Base-by-base conservation (phyloP, 163 green algal species). In the Scenedesmus sp. region DNA sequence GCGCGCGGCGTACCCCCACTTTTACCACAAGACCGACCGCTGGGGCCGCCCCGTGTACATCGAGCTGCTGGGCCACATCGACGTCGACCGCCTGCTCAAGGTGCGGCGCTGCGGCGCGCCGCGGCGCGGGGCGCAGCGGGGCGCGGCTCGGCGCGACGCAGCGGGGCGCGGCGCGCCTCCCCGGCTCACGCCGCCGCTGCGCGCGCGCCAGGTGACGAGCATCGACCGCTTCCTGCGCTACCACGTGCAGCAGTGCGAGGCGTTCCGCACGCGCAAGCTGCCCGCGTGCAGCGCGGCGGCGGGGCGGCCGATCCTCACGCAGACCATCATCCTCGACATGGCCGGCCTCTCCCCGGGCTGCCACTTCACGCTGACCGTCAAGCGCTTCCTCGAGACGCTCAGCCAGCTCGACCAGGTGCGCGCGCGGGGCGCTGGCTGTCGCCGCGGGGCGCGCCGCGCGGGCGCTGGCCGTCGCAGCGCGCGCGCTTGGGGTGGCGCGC, bases 181-280 rank as follows among this genome's bases (percentile, higher is more conserved):
- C n/a, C 31, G 15, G 14, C 24, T 45, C 2, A 13, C 24, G 9
- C 13, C 60, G 22, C 6, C 45, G 20, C 15, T 22, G 10, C 15
- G 3, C 26, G 14, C 6, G 29, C 45, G 58, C 1, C 69, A 93
- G 57, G 72, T 94, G 10, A 95, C 94, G 3, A 94, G 84, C 1
- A 87, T 94, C 67, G 91, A 97, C 45, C 85, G 92, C 56, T 93
- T 97, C 81, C 63, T 96, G 15, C 88, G 91, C 69, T 96, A 95
- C 78, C 93, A 97, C 77, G 75, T 97, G n/a, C 89, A 83, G 83
- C 70, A 95, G 65, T 94, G 91, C 74, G 92, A 96, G 84, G 79
- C 84, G 18, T 89, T 90, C 60, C 72, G 88, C 34, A 80, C 80
- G 20, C 86, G 88, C 74, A 93, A 96, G 64, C 88, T 97, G 74